Evolutionary conservation across 2,329 filamentous ascomycete genomes (phyloP).

Genomic region (Fusarium fracticaudum): DNA sequence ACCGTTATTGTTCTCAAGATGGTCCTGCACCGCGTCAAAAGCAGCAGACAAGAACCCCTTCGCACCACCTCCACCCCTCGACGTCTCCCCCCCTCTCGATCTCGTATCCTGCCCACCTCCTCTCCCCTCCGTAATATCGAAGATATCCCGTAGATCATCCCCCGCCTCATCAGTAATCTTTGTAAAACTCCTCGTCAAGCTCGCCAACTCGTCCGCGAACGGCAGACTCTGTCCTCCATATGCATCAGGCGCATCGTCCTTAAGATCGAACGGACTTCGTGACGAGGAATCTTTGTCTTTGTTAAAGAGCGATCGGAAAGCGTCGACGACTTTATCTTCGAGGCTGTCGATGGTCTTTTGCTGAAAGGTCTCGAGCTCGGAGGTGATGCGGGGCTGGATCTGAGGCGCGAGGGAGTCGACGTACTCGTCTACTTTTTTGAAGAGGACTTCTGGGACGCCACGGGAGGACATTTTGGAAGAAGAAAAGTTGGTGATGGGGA

Average conservation of each 20-base stretch:
- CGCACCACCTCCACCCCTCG: slow-evolving; percentile 45
- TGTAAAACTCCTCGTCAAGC: slow-evolving; percentile 52
- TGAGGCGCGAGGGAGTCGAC: slow-evolving; percentile 58
- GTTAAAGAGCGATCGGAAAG: slow-evolving; percentile 56
- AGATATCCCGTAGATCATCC: slow-evolving; percentile 56
- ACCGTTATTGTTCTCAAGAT: slow-evolving; percentile 45
- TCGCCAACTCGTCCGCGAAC: slow-evolving; percentile 57
- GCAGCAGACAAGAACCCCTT: slow-evolving; percentile 54
- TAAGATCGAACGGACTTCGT: slow-evolving; percentile 42
- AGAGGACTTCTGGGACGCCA: slow-evolving; percentile 54
- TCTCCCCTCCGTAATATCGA: slow-evolving; percentile 52
- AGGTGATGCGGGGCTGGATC: slow-evolving; percentile 57
- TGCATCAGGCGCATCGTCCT: slow-evolving; percentile 50
- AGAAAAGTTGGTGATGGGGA: background rate
- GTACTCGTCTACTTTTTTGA: slow-evolving; percentile 57
- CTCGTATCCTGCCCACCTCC: slow-evolving; percentile 27
- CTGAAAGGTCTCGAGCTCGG: slow-evolving; percentile 56
- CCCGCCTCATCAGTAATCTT: slow-evolving; percentile 53
- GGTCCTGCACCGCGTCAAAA: slow-evolving; percentile 54
- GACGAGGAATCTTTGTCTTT: slow-evolving; percentile 42
- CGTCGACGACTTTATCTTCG: slow-evolving; percentile 56
- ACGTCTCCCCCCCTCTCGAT: slow-evolving; percentile 43
- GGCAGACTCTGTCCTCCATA: slow-evolving; percentile 55
- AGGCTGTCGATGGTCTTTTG: slow-evolving; percentile 56
- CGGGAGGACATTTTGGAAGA: slow-evolving; percentile 47